Base-by-base conservation (phyloP, 2,329 filamentous ascomycete species). In the Orbilia brochopaga region DNA sequence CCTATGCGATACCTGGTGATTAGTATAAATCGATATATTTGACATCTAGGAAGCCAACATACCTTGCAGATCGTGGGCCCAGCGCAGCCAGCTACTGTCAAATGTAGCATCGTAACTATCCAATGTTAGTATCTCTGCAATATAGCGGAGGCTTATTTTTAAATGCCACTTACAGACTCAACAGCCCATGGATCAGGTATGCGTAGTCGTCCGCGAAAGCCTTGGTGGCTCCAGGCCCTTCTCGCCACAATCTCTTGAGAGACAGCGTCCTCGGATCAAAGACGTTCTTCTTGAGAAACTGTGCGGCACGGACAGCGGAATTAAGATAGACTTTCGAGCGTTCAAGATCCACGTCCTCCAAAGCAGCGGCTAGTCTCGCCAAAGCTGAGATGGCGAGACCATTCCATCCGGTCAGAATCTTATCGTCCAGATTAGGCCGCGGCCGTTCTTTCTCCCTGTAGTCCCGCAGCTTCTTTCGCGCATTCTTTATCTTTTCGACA, bases 151-250 rank as follows among this genome's bases (percentile, higher is more conserved):
- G 7, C 15, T 24, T 48, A 37, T 21, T 15, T 44, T 44, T 30
- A 30, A 30, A 42, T 17, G 30, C 2, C 17, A 67, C 74, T 37
- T 69, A 95, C 27, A 97, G 84, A 75, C 92, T 88, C 64, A 97
- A 82, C 1, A 97, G 82, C 0, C 92, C 93, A 55, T 88, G 86
- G 55, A 92, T 90, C 44, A 97, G 79, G 79, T 93, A 96, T 1
- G 93, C 91, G 78, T 97, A 97, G 80, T 99, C 94, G 76, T 97
- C 94, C 0, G 93, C 91, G 79, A 97, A 96, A 0, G 86, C 92
- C 42, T 84, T 83, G 0, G 86, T 87, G 17, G 86, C 83, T 27
- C 88, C 87, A 7, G 86, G 83, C 1, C 86, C 82, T 72, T 88
- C 85, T 30, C 87, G 86, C 80, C 89, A 95, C 46, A 93, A 86